These are phyloP conservation scores for Neohortaea acidophila DNA, from an alignment of 495 filamentous ascomycete genomes.

Conservation along the genomic window DNA sequence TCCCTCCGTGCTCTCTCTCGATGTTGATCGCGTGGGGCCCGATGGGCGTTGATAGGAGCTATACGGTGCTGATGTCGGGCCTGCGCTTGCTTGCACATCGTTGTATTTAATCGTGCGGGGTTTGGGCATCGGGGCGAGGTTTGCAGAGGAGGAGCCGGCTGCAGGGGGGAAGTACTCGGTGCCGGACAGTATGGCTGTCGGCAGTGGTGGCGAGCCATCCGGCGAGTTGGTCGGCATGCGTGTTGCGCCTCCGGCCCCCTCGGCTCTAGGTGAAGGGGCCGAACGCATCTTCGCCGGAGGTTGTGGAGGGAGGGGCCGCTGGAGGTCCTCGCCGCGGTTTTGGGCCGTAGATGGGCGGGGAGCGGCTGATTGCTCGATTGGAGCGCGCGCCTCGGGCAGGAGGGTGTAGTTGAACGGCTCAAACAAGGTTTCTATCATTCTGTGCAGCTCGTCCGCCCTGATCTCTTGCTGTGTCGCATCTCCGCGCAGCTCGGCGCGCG, in stretches of 20 bases:
- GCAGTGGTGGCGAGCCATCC: constrained; percentile 26
- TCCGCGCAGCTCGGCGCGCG: constrained; percentile 74
- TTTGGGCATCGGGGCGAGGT: constrained; percentile 1
- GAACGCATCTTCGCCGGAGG: constrained; percentile 6
- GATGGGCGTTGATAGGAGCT: constrained; percentile 6
- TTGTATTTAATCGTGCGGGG: neutral
- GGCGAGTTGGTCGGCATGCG: constrained; percentile 25
- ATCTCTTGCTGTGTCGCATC: constrained; percentile 95
- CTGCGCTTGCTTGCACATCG: neutral
- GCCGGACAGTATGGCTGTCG: constrained; percentile 6
- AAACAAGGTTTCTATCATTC: constrained; percentile 87
- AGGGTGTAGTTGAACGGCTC: constrained; percentile 86
- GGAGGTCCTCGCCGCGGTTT: constrained; percentile 5
- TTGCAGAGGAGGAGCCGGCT: constrained; percentile 9
- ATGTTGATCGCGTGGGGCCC: constrained; percentile 34
- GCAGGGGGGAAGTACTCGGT: constrained; percentile 13
- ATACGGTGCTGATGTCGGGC: neutral
- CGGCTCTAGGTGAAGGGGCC: constrained; percentile 17
- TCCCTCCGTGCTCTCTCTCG: constrained; percentile 76
- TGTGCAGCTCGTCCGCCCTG: constrained; percentile 82
- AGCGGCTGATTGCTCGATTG: neutral
- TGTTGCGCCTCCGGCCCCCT: constrained; percentile 10
- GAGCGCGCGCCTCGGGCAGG: constrained; percentile 8
- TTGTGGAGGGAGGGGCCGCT: neutral
- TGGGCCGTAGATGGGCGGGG: neutral